phyloP scores from a whole-genome alignment of 164 flowering plant genomes.

The Sedum album region DNA sequence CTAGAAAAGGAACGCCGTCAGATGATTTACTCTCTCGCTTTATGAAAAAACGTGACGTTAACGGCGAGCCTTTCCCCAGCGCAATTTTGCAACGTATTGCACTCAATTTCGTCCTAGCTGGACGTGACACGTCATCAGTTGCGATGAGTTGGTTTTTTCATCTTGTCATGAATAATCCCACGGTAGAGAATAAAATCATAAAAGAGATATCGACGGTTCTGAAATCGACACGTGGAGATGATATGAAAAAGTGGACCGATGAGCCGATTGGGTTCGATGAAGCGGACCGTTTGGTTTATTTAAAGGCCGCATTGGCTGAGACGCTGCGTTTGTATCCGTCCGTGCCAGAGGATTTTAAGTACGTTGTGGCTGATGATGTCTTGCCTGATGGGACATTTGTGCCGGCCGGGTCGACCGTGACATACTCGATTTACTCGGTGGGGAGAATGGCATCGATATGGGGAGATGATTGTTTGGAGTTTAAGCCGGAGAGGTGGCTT shows the following conservation, averaged over 20 bases:
- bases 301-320: constrained; percentile 77
- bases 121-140: constrained; percentile 88
- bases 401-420: constrained; percentile 68
- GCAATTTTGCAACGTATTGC: constrained; percentile 60
- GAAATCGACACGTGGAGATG: constrained; percentile 50
- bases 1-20: constrained; percentile 46
- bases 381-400: constrained; percentile 69
- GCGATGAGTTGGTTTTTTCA: constrained; percentile 90
- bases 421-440: constrained; percentile 70
- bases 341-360: constrained; percentile 77
- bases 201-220: constrained; percentile 47
- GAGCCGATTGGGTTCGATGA: constrained; percentile 73
- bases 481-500: constrained; percentile 78
- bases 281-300: constrained; percentile 53
- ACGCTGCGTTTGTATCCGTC: constrained; percentile 82
- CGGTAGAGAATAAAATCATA: constrained; percentile 50
- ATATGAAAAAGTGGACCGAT: constrained; percentile 36
- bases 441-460: constrained; percentile 78
- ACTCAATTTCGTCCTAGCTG: constrained; percentile 85
- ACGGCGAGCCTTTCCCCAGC: constrained; percentile 40
- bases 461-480: constrained; percentile 84
- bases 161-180: constrained; percentile 54
- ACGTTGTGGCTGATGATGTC: constrained; percentile 53
- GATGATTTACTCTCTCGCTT: constrained; percentile 79
- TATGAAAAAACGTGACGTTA: constrained; percentile 52